Conservation (phyloP, 2,329 filamentous ascomycete species). For the Moelleriella libera region DNA sequence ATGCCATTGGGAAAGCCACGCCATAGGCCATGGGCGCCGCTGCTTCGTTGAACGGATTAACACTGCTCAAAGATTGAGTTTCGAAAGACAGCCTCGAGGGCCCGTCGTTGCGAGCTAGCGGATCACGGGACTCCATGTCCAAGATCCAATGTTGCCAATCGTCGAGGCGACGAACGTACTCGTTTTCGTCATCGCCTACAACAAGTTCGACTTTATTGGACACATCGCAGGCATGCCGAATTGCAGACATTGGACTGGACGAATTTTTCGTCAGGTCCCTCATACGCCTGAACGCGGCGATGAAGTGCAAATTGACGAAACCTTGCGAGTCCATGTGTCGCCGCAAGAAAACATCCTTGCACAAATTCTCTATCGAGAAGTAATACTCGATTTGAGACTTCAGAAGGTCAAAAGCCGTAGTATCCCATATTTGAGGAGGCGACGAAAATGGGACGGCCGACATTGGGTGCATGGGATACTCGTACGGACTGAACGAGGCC, state of each 20-base stretch:
- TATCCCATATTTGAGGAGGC: slow-evolving; percentile 36
- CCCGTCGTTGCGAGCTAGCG: slow-evolving; percentile 61
- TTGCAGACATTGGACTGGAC: slow-evolving; percentile 35
- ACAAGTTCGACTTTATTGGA: slow-evolving; percentile 63
- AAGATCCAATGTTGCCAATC: slow-evolving; percentile 74
- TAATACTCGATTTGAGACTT: slow-evolving; percentile 68
- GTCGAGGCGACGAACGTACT: slow-evolving; percentile 61
- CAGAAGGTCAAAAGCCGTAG: slow-evolving; percentile 28
- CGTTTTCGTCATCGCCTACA: slow-evolving; percentile 59
- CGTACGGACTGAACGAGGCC: slow-evolving; percentile 19
- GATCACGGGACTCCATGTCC: slow-evolving; percentile 54
- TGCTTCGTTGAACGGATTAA: slow-evolving; percentile 17
- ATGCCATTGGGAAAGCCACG: slow-evolving; percentile 14
- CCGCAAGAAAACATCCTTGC: slow-evolving; percentile 82
- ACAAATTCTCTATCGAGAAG: slow-evolving; percentile 89
- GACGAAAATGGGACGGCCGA: slow-evolving; percentile 19
- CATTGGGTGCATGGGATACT: slow-evolving; percentile 26
- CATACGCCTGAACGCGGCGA: slow-evolving; percentile 73
- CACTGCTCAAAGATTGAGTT: slow-evolving; percentile 15
- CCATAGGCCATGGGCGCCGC: slow-evolving; percentile 17
- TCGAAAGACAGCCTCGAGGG: slow-evolving; percentile 26
- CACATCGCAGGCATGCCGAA: slow-evolving; percentile 62
- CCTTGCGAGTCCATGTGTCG: slow-evolving; percentile 92
- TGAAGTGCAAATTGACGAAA: slow-evolving; percentile 67
- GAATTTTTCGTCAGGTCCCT: slow-evolving; percentile 33